Percentiles rank a stretch among this genome's conserved stretches.
Conservation (phyloP, 768 basidiomycete genomes). For the Lentinula edodes region DNA sequence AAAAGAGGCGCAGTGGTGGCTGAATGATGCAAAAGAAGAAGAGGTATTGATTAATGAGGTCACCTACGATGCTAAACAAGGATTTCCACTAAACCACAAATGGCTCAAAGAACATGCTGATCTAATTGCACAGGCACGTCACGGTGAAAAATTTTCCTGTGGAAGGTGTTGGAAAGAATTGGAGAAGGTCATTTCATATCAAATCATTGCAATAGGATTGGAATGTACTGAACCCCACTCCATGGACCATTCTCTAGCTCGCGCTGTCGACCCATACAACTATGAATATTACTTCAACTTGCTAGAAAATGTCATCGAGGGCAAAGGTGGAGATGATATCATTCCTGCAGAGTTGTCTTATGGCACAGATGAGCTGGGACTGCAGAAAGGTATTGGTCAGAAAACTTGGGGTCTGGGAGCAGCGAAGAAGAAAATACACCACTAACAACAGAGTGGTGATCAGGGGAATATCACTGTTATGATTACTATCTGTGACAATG, state of each 20-base stretch:
- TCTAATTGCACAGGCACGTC: not conserved
- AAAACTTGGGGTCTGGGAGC: constrained; percentile 3
- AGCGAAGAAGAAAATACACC: constrained; percentile 13
- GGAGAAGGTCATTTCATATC: no score
- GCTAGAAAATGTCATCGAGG: no score
- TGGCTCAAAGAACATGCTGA: not conserved
- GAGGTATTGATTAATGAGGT: not conserved
- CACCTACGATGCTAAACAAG: not conserved
- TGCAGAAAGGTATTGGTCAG: no score
- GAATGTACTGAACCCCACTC: no score
- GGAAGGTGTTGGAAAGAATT: no score
- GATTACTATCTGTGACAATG: constrained; percentile 36
- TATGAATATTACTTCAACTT: constrained; percentile 9
- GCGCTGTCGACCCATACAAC: no score
- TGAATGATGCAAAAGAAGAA: not conserved
- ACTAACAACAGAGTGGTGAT: constrained; percentile 27
- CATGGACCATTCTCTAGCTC: no score
- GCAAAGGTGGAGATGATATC: no score
- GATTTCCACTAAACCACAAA: not conserved
- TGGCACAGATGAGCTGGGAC: no score
- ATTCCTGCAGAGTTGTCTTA: no score
- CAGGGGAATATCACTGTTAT: constrained; percentile 36
- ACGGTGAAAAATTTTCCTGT: not conserved
- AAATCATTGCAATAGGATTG: no score
- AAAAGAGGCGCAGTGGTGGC: not conserved